Percentiles rank a stretch among this genome's conserved stretches.
phyloP scores from a whole-genome alignment of 148 eudicot species.

The Rhododendron molle region DNA sequence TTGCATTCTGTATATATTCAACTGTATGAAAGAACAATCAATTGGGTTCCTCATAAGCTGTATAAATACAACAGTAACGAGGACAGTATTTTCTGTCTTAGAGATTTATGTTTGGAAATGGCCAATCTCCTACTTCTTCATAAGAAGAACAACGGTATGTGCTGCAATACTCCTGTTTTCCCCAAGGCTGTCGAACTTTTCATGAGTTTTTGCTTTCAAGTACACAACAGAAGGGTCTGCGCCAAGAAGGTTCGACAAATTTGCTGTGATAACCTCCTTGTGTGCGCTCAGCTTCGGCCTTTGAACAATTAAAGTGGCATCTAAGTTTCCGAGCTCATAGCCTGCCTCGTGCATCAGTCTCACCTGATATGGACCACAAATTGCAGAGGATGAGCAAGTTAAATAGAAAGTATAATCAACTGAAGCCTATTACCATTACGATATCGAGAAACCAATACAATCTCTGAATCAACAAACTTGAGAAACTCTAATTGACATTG shows the following conservation, averaged over 20 bases:
- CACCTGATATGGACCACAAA: conserved; percentile 44
- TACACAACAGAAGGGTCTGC: conserved; percentile 80
- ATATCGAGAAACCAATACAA: neutral
- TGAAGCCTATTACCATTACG: neutral
- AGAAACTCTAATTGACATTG: neutral
- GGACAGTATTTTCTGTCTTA: neutral
- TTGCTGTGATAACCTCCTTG: conserved; percentile 72
- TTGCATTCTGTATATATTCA: neutral
- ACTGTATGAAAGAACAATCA: neutral
- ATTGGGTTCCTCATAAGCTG: neutral
- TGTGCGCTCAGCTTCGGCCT: conserved; percentile 91
- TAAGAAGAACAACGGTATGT: conserved; percentile 81
- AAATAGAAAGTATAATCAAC: neutral
- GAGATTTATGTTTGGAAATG: neutral
- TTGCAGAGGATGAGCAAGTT: neutral
- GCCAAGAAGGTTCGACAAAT: conserved; percentile 73
- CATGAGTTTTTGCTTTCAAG: conserved; percentile 93
- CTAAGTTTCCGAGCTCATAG: conserved; percentile 88
- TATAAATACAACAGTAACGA: neutral
- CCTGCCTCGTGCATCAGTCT: conserved; percentile 95
- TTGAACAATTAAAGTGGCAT: conserved; percentile 88
- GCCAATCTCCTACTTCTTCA: conserved; percentile 48
- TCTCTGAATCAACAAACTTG: neutral
- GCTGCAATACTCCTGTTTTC: conserved; percentile 97
- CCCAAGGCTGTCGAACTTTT: conserved; percentile 95